Evolutionary conservation across 2,329 filamentous ascomycete genomes (phyloP).

Genomic region (Sclerotinia minor): DNA sequence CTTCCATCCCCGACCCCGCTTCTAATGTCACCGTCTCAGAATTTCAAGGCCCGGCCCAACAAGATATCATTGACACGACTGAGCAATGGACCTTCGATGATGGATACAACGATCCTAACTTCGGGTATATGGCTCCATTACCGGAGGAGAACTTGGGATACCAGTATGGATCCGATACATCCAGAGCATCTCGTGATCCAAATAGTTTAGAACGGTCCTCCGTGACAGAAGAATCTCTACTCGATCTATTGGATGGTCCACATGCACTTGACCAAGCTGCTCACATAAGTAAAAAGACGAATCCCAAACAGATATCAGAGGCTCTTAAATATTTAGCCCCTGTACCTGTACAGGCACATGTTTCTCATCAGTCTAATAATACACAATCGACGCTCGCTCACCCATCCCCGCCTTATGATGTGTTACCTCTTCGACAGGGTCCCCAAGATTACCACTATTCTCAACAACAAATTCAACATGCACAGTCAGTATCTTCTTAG

Average conservation of each 20-base stretch:
- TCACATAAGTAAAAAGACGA: not conserved
- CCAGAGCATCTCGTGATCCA: conserved; percentile 11
- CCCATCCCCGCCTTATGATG: not conserved
- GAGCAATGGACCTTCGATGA: conserved; percentile 18
- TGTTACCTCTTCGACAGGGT: conserved; percentile 6
- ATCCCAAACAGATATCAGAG: conserved; percentile 20
- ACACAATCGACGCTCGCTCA: not conserved
- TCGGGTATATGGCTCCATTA: not conserved
- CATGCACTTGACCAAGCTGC: not conserved
- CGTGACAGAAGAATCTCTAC: conserved; percentile 12
- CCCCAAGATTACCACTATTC: not conserved
- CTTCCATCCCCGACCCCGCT: conserved; percentile 13
- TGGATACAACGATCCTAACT: not conserved
- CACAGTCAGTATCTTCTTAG: conserved; percentile 18
- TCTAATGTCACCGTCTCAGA: not conserved
- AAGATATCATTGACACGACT: conserved; percentile 10
- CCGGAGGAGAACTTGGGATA: not conserved
- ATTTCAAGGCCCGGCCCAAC: conserved; percentile 2
- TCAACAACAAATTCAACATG: conserved; percentile 3
- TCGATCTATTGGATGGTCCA: conserved; percentile 15
- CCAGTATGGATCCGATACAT: not conserved
- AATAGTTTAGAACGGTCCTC: conserved; percentile 15
- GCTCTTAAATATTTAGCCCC: conserved; percentile 24
- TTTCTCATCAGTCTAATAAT: conserved; percentile 1
- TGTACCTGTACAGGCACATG: not conserved